Base-by-base conservation (phyloP, 2,329 filamentous ascomycete genomes). In the Colletotrichum sp. region DNA sequence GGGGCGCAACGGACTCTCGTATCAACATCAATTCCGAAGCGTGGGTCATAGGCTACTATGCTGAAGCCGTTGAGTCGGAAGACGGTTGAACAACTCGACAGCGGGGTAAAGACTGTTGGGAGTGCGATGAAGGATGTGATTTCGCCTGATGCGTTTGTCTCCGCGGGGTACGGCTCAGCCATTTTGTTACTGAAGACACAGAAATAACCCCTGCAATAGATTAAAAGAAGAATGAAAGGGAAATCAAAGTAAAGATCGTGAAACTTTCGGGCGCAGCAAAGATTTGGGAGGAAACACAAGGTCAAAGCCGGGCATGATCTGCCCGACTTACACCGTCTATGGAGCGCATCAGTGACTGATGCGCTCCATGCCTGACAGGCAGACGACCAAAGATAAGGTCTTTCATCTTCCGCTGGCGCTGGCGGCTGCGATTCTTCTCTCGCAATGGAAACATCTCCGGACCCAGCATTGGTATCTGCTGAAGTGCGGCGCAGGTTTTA, bases 51-150 rank as follows among this genome's bases (percentile, higher is more conserved):
- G 3, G 67, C 67, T 4, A 57, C 67, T 43, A 65, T 61, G 27
- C 59, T 65, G 58, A 58, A 55, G 24, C 67, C 59, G 6, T 70
- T 65, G 24, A 65, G 33, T 12, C 58, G 59, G 11, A 47, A 65
- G 13, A 70, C 27, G 2, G 67, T 58, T 18, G 47, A 70, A 18
- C 67, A 70, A 29, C 59, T 70, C 4, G 59, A 57, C 12, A 59
- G 67, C 16, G 67, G 67, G n/a, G 67, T 65, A 38, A 65, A 70
- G 13, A 31, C 16, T 3, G 67, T 65, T 3, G 59, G 67, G 6
- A 70, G 47, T 18, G 59, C 67, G 33, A 70, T 70, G 47, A 70
- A 58, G 3, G 67, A 70, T 13, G 67, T 70, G 27, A 70, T 61
- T 18, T 47, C 57, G 16, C 59, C 43, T 13, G 61, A 34, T 15